phyloP scores from a whole-genome alignment of 305 asterid species.

The Andrographis paniculata region DNA sequence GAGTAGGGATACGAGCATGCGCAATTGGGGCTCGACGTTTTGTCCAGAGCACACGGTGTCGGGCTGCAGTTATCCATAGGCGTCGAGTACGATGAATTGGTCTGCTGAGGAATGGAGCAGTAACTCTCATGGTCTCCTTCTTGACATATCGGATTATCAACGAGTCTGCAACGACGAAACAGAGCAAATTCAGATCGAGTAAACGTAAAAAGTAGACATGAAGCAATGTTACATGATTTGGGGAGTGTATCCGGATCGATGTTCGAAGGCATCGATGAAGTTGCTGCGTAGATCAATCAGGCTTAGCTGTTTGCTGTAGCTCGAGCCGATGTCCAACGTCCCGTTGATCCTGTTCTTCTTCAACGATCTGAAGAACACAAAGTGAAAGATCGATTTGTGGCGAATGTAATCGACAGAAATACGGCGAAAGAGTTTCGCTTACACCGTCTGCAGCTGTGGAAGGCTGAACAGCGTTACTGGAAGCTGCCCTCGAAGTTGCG shows the following conservation, averaged over 20 bases:
- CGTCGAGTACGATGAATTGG: conserved; percentile 35
- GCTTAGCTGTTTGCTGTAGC: conserved; percentile 36
- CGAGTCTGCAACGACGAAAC: conserved; percentile 38
- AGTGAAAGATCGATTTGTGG: too few relatives aligned
- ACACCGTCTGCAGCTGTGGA: conserved; percentile 67
- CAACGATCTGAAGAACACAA: conserved; percentile 31
- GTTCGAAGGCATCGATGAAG: conserved; percentile 33
- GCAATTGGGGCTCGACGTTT: conserved; percentile 58
- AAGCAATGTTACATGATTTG: conserved; percentile 39
- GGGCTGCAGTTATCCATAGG: conserved; percentile 40
- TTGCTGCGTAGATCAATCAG: conserved; percentile 58
- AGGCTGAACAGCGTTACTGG: conserved; percentile 35
- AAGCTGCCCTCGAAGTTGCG: conserved; percentile 40
- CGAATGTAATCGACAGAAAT: too few relatives aligned
- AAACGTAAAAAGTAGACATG: background rate
- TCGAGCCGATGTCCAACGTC: conserved; percentile 42
- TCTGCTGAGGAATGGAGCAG: conserved; percentile 33
- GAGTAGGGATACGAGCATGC: conserved; percentile 62
- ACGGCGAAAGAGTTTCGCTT: too few relatives aligned
- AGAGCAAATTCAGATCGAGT: background rate
- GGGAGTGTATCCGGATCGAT: conserved; percentile 25
- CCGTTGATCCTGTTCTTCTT: conserved; percentile 54
- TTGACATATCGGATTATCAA: conserved; percentile 42
- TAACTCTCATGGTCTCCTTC: conserved; percentile 31
- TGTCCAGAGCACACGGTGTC: conserved; percentile 29